Evolutionary conservation across 1,284 basidiomycete species (phyloP).

Genomic region (Megacollybia platyphylla): DNA sequence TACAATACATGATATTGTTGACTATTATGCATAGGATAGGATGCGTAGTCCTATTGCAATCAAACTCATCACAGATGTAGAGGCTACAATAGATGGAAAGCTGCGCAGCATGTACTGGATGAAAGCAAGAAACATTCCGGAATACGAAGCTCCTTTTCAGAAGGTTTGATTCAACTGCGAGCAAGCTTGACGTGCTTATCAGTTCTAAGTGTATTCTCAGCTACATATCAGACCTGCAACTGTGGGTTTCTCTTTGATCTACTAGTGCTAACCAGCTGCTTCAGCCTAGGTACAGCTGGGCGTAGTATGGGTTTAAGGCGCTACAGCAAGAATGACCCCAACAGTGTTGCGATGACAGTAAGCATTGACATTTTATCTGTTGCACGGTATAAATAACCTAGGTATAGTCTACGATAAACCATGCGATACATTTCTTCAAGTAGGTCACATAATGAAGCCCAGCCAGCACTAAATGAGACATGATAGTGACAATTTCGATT

Average conservation of each 20-base stretch:
- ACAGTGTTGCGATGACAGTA: conserved; percentile 60
- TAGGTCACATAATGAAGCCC: conserved; percentile 18
- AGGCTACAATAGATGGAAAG: conserved; percentile 29
- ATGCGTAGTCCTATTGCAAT: conserved; percentile 58
- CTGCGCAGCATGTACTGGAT: conserved; percentile 69
- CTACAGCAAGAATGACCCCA: conserved; percentile 26
- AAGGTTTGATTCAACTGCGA: conserved; percentile 39
- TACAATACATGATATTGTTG: conserved; percentile 1
- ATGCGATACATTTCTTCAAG: conserved; percentile 78
- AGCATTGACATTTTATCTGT: conserved; percentile 13
- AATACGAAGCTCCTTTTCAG: conserved; percentile 63
- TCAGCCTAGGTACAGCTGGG: conserved; percentile 54
- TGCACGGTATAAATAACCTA: conserved; percentile 1
- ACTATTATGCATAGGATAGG: conserved; percentile 37
- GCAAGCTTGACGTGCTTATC: not conserved
- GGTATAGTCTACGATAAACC: conserved; percentile 68
- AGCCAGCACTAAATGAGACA: not conserved
- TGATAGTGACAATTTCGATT: conserved; percentile 60
- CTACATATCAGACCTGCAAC: conserved; percentile 77
- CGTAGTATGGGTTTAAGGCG: conserved; percentile 55
- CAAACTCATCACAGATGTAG: conserved; percentile 31
- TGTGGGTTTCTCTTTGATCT: conserved; percentile 26
- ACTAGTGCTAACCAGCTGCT: conserved; percentile 6
- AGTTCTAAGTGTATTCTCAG: conserved; percentile 64
- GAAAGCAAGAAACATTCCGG: conserved; percentile 54